Base-by-base conservation (phyloP, 2,329 filamentous ascomycete species). In the Penicillium concentricum region DNA sequence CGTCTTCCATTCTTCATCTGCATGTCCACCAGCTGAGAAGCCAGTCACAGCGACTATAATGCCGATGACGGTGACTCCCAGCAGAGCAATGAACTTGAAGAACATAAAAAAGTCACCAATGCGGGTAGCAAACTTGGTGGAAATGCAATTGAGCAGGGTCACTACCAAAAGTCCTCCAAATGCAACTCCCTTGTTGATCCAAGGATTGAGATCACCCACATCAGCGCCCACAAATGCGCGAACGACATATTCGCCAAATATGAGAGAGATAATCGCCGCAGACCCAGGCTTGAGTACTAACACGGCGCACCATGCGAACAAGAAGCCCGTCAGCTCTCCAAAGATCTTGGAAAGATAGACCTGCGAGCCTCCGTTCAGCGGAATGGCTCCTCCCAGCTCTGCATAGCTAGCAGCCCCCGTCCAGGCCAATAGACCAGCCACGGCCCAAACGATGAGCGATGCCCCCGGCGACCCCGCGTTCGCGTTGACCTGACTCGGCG, bases 191-290 rank as follows among this genome's bases (percentile, higher is more conserved):
- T 97, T 99, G 79, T 90, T 92, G 69, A 97, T 84, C 92, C 93
- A 97, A 2, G 87, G 84, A 69, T 85, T 94, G 54, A 92, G 83
- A 24, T 86, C 86, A 67, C 90, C 87, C 2, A 90, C 90, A 56
- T 96, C 91, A n/a, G 92, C 87, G 9, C 92, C 92, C 57, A 96
- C 88, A 42, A 89, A 83, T 15, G 92, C 92, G 45, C 92, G 84
- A 51, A 97, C 91, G n/a, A 96, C 79, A 71, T 99, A 99, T 76
- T 99, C 94, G 42, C 94, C 94, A 81, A 97, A 97, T 69, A 99
- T 97, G 65, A 99, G 97, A 63, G 93, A 84, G 62, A 99, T 91
- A 70, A 99, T 99, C 60, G 94, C 94, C 10, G 92, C 88, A 38
- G 90, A 90, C 2, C 94, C 94, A 0, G 94, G 94, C 77, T 97